Evolutionary conservation across 2,329 filamentous ascomycete species (phyloP), one percentile per base, ranked within the genome.

Genomic region (Coleophoma eucalyptorum): DNA sequence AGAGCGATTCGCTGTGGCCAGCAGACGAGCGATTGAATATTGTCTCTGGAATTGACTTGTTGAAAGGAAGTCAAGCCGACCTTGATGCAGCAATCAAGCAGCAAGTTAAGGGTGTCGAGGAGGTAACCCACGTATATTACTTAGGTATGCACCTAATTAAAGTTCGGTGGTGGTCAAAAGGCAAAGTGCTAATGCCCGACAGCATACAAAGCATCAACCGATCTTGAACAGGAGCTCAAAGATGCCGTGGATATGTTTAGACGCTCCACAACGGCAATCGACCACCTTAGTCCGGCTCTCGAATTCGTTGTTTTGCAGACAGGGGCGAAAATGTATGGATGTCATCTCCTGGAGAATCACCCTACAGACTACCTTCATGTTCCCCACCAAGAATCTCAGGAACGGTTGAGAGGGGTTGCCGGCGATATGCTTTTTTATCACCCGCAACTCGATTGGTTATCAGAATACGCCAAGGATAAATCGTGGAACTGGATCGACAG

Each of bases 81-180:
- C 53, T 75, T 11, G 67, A 72, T 51, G 55, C 55, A 15, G 60
- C 61, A 26, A 50, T 73, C 44, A 60, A 62, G 43, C 48, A 58
- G 18, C 65, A 62, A 40, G 63, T 73, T 31, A 50, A 65, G 2
- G 62, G 64, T 2, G 60, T 74, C 8, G 58, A 65, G 8, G 62
- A 67, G 21, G 67, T 74, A 2, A 74, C 71, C 19, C 72, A 75
- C 60, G 66, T 73, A 12, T 72, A 72, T 58, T 75, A 70, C 50
- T 55, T 72, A 26, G 67, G 65, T 67, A 49, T 16, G 59, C 57
- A 11, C 32, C 26, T 26, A 26, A 8, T 20, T 19, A 43, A 35
- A 7, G 15, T 31, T 43, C 10, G 13, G 35, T 32, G 37, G 5
- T 13, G 12, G 10, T 13, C 19, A 10, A 19, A 48, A 13, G n/a